Evolutionary conservation across 306 rosid genomes (phyloP).

Genomic region (Cotoneaster glaucophyllus): DNA sequence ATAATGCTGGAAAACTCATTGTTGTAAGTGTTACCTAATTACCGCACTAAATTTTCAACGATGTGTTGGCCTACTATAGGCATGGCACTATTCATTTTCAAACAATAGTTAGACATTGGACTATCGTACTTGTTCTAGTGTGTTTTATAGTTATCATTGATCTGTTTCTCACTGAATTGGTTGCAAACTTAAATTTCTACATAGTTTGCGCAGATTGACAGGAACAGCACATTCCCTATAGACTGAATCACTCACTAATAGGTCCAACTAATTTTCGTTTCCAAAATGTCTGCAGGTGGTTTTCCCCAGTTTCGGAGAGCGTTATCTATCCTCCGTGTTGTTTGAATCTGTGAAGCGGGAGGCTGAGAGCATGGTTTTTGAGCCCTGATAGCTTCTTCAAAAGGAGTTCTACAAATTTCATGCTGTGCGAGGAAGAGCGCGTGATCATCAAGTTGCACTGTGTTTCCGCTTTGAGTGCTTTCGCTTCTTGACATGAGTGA

Average conservation of each 20-base stretch:
- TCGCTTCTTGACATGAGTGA: not conserved
- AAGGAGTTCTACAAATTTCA: slow-evolving; percentile 1
- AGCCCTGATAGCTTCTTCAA: slow-evolving; percentile 27
- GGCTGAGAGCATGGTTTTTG: slow-evolving; percentile 55
- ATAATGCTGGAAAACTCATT: slow-evolving; percentile 86
- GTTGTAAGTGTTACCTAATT: slow-evolving; percentile 54
- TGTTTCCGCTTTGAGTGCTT: slow-evolving; percentile 7
- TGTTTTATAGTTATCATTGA: not conserved
- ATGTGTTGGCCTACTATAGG: not conserved
- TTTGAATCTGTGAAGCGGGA: slow-evolving; percentile 63
- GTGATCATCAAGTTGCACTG: slow-evolving; percentile 5
- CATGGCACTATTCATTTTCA: not conserved
- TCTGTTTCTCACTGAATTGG: not conserved
- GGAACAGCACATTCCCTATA: not conserved
- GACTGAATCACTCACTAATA: not conserved
- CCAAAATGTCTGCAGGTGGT: slow-evolving; percentile 36
- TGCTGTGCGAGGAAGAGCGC: slow-evolving; percentile 4
- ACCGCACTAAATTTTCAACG: not conserved
- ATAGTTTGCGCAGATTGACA: not conserved
- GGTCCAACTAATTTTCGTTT: slow-evolving; percentile 6
- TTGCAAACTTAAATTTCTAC: not conserved
- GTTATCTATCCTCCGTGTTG: slow-evolving; percentile 68
- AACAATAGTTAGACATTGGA: not conserved
- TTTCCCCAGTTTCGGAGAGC: slow-evolving; percentile 93
- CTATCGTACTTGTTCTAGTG: slow-evolving; percentile 43